Evolutionary conservation across 2,329 filamentous ascomycete genomes (phyloP).

Genomic region (Whalleya microplaca): DNA sequence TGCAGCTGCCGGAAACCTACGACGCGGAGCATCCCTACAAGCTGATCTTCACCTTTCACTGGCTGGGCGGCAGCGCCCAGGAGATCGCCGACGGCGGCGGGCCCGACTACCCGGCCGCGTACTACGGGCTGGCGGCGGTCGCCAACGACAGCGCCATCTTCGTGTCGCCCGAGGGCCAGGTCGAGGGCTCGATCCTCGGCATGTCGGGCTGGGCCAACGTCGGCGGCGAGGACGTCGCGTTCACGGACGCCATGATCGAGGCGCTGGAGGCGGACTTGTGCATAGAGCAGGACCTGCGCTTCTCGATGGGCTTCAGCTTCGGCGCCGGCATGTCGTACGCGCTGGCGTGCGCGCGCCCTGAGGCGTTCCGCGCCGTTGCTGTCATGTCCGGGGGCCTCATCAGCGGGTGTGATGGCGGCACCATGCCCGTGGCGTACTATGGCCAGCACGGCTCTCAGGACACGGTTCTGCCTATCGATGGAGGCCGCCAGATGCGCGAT

Average conservation of each 20-base stretch:
- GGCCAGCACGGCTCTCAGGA: slow-evolving; percentile 39
- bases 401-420: slow-evolving; percentile 38
- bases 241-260: slow-evolving; percentile 39
- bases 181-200: slow-evolving; percentile 10
- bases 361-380: slow-evolving; percentile 39
- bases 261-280: slow-evolving; percentile 41
- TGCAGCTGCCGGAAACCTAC: slow-evolving; percentile 41
- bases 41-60: slow-evolving; percentile 44
- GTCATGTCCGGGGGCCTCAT: slow-evolving; percentile 35
- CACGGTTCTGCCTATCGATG: slow-evolving; percentile 38
- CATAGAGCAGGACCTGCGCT: slow-evolving; percentile 39
- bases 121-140: slow-evolving; percentile 39
- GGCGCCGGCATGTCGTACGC: slow-evolving; percentile 43
- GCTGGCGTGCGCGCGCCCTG: slow-evolving; percentile 40
- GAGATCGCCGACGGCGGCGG: slow-evolving; percentile 37
- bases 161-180: slow-evolving; percentile 41
- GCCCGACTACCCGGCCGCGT: slow-evolving; percentile 29
- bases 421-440: slow-evolving; percentile 40
- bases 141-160: slow-evolving; percentile 39
- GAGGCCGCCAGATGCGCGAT: slow-evolving; percentile 40
- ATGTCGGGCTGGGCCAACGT: slow-evolving; percentile 40
- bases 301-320: slow-evolving; percentile 43
- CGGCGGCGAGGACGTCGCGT: slow-evolving; percentile 41
- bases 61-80: slow-evolving; percentile 39
- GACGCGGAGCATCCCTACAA: slow-evolving; percentile 40